A percentile compares a stretch with the other conserved stretches of the same genome.
These are phyloP conservation scores for Urtica urens DNA, from an alignment of 306 rosid species.

Conservation along the genomic window DNA sequence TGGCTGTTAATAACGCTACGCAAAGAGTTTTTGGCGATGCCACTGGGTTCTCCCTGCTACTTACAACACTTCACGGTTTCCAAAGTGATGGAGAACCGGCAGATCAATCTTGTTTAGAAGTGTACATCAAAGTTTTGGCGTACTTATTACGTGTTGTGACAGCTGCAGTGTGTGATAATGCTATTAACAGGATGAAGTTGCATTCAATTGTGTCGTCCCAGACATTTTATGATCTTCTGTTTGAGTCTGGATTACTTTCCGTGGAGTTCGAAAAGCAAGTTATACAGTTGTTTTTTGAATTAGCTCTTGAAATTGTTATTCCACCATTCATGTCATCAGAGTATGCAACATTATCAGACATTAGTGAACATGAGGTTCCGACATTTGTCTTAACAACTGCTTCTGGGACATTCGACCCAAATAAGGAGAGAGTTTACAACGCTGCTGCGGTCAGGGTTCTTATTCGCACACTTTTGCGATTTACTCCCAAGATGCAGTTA, in stretches of 20 bases:
- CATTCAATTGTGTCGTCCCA: conserved; percentile 70
- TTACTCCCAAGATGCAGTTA: conserved; percentile 85
- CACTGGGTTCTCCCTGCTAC: conserved; percentile 96
- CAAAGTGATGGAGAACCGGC: conserved; percentile 52
- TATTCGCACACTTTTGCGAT: conserved; percentile 63
- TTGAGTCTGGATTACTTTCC: conserved; percentile 84
- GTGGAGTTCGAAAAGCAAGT: conserved; percentile 87
- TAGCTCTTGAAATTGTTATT: conserved; percentile 82
- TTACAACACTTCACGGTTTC: conserved; percentile 88
- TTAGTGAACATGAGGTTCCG: conserved; percentile 35
- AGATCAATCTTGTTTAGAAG: conserved; percentile 47
- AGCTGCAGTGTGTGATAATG: conserved; percentile 70
- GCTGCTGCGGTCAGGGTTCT: conserved; percentile 80
- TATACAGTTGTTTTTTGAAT: conserved; percentile 83
- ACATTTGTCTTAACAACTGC: conserved; percentile 46
- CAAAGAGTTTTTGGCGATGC: conserved; percentile 91
- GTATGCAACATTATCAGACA: conserved; percentile 32
- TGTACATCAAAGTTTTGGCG: conserved; percentile 48
- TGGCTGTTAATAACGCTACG: conserved; percentile 71
- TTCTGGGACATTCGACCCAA: conserved; percentile 71
- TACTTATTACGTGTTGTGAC: conserved; percentile 72
- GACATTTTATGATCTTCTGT: conserved; percentile 82
- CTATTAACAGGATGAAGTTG: conserved; percentile 72
- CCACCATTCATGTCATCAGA: conserved; percentile 70
- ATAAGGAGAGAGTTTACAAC: conserved; percentile 67